Percentiles rank a stretch among this genome's conserved stretches.
These are phyloP conservation scores for Ophiostoma sp. DNA, from an alignment of 2,329 filamentous ascomycete species.

Conservation along the genomic window DNA sequence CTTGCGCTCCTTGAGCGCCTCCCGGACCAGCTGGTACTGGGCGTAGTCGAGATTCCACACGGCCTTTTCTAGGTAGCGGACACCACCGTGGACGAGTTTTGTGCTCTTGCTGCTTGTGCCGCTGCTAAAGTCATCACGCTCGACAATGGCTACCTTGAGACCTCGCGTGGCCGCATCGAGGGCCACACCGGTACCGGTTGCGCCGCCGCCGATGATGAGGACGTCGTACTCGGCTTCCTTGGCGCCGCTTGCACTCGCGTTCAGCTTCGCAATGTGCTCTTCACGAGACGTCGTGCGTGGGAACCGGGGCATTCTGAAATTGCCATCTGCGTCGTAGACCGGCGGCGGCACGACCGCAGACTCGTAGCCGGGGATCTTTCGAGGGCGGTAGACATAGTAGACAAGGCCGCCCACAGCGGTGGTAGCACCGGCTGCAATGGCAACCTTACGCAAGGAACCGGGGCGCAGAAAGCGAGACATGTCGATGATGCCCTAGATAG, in stretches of 20 bases:
- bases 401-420: conserved; percentile 42
- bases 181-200: conserved; percentile 73
- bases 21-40: conserved; percentile 73
- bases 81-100: conserved; percentile 80
- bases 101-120: conserved; percentile 84
- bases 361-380: conserved; percentile 65
- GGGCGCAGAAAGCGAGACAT: conserved; percentile 31
- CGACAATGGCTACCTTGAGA: conserved; percentile 71
- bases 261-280: conserved; percentile 59
- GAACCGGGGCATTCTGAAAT: conserved; percentile 61
- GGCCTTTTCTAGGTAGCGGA: conserved; percentile 78
- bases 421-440: conserved; percentile 40
- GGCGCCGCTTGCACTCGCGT: conserved; percentile 35
- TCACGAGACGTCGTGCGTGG: conserved; percentile 56
- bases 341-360: conserved; percentile 64
- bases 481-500: too few relatives aligned
- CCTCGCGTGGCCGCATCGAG: conserved; percentile 74
- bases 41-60: conserved; percentile 80
- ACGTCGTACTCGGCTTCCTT: conserved; percentile 62
- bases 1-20: conserved; percentile 74
- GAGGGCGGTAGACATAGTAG: conserved; percentile 57
- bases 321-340: conserved; percentile 61
- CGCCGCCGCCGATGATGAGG: conserved; percentile 71
- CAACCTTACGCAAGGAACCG: conserved; percentile 39
- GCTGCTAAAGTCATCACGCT: conserved; percentile 74